Conservation (phyloP, 495 filamentous ascomycete genomes). For the Neurospora sublineolata region DNA sequence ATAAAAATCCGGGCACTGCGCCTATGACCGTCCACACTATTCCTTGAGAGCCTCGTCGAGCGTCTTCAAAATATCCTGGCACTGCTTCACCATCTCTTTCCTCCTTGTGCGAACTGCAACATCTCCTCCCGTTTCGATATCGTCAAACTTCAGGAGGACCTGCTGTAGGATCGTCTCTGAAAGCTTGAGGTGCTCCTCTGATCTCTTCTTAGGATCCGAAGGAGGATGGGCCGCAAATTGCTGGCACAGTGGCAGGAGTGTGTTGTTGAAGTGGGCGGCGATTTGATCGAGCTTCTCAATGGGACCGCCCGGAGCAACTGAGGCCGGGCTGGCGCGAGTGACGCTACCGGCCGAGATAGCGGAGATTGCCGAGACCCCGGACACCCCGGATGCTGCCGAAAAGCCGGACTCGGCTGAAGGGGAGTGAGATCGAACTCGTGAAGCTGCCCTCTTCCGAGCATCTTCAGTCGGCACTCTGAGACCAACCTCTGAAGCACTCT, state of each 20-base stretch:
- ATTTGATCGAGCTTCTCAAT: constrained; percentile 65
- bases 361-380: not conserved
- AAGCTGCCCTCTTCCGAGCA: constrained; percentile 10
- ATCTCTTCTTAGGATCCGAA: constrained; percentile 53
- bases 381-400: constrained; percentile 4
- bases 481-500: constrained; percentile 24
- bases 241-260: constrained; percentile 54
- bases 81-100: constrained; percentile 64
- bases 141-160: constrained; percentile 75
- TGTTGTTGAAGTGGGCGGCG: constrained; percentile 50
- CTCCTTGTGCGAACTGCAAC: constrained; percentile 50
- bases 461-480: constrained; percentile 17
- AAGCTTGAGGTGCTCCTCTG: constrained; percentile 68
- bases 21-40: not conserved
- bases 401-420: constrained; percentile 9
- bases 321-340: constrained; percentile 16
- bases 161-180: constrained; percentile 77
- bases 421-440: constrained; percentile 19
- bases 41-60: constrained; percentile 41
- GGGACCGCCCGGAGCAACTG: constrained; percentile 34
- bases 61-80: constrained; percentile 51
- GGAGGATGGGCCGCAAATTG: constrained; percentile 57
- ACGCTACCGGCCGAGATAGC: constrained; percentile 1
- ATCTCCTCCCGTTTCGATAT: constrained; percentile 62
- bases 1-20: not conserved